Evolutionary conservation across 768 basidiomycete genomes (phyloP), one percentile per base, ranked within the genome.

Genomic region (Suillus lakei): DNA sequence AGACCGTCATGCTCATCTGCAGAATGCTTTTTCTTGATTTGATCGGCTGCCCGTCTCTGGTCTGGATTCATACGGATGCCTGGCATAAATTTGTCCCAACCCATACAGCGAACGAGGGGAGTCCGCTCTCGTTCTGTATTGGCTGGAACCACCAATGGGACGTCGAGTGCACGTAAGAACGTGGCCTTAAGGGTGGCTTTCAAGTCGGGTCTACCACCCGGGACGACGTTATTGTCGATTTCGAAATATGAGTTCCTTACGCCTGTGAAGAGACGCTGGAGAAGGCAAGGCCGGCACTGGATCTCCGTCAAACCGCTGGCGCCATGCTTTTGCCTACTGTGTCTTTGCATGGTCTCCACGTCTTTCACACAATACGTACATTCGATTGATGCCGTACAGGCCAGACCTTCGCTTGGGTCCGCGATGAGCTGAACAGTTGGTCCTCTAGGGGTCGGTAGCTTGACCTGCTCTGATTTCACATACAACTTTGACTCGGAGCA

Each of bases 141-240:
- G 0, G 51, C 16, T 2, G 30, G 30, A 2, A 30, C 15, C 2
- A 53, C 30, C 26, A 32, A 28, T 30, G 51, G 1, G 1, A 8
- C 4, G 1, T 30, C 9, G 3, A 30, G 0, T 1, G 13, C 13
- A 18, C 16, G 51, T 16, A 30, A 2, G 51, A 30, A 53, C 4
- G 4, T 18, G 1, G 16, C 28, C 28, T 53, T 3, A 0, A 53
- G 28, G 3, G 7, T 10, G 2, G 28, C 5, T 21, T 4, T 53
- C 0, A 51, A 0, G 5, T 51, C 16, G 6, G 50, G 26, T 7
- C 23, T 28, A 7, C 3, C 10, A 0, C 28, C 28, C 8, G 26
- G 50, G 2, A 13, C 0, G 7, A 51, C 0, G 4, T 30, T 9
- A 1, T 30, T 0, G 1, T 8, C 6, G 7, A 51, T 8, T 15